Evolutionary conservation across 768 basidiomycete genomes (phyloP).

Genomic region (Mycena leptocephala): DNA sequence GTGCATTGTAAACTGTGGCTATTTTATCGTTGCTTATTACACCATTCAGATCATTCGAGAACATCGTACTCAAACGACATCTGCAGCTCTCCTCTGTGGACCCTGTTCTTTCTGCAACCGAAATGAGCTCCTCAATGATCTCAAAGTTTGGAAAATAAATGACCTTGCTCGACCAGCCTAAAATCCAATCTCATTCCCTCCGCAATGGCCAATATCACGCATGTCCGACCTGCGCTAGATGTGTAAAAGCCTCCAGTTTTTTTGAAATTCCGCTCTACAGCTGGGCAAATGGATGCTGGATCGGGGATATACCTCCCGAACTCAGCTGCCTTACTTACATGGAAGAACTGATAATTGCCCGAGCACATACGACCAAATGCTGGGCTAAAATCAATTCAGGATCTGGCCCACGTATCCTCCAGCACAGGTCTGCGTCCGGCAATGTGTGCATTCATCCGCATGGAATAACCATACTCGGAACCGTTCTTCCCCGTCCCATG

Average conservation of each 20-base stretch:
- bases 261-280: conserved; percentile 27
- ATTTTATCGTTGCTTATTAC: not conserved
- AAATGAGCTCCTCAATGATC: conserved; percentile 3
- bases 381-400: conserved; percentile 7
- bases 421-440: conserved; percentile 25
- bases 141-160: not conserved
- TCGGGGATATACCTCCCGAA: conserved; percentile 29
- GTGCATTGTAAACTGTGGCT: not conserved
- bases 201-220: not conserved
- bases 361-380: not conserved
- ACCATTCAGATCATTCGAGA: conserved; percentile 23
- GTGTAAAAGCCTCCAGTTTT: conserved; percentile 22
- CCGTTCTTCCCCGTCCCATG: conserved; percentile 20
- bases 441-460: conserved; percentile 40
- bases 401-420: not conserved
- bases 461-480: conserved; percentile 10
- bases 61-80: conserved; percentile 8
- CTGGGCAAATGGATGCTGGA: conserved; percentile 42
- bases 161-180: conserved; percentile 21
- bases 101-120: conserved; percentile 31
- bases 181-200: conserved; percentile 26
- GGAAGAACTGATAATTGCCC: conserved; percentile 3
- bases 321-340: conserved; percentile 14
- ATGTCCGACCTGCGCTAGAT: conserved; percentile 19
- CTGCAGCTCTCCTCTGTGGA: not conserved